Evolutionary conservation across 345 rosid genomes (phyloP), one percentile per base, ranked within the genome.

Genomic region (Euclidium syriacum): DNA sequence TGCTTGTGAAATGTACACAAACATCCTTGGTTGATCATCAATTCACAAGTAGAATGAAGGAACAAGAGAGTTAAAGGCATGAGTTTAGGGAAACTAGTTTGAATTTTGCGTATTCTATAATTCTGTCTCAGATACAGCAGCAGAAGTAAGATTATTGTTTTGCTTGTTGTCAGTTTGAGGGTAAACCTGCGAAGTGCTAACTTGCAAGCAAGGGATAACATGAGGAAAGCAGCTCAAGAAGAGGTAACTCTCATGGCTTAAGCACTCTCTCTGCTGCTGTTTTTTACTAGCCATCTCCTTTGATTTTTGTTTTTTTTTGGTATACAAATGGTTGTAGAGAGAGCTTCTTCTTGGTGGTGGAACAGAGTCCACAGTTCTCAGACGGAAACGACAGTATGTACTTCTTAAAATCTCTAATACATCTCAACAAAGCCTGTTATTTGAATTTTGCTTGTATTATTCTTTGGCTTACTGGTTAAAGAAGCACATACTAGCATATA

Each of bases 331-430:
- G 29, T 77, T 72, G 55, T 59, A 90, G 96, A 92, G 96, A 79
- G 86, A 88, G 80, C 85, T 85, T 64, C 98, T 92, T 61, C 77
- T 92, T 35, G 98, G 98, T 26, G 94, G 98, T 11, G 98, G 98
- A 54, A 87, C 79, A 66, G 94, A 92, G 80, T 92, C 96, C 35
- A 92, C 96, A 4, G 76, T 80, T 57, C 90, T 88, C 38, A 75
- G 96, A 62, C 87, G 85, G 55, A 89, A 92, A 75, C 73, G 91
- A 69, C 98, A 92, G 95, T 92, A 82, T 58, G 91, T 77, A 16
- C 47, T 42, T 7, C 35, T 30, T 46, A 0, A 10, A 11, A 23
- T 18, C 51, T 56, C 29, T 57, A 10, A 10, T 39, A 3, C 4
- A 42, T 61, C 24, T 30, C 7, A 20, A 15, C 18, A 43, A 12